Evolutionary conservation across 768 basidiomycete genomes (phyloP).

Genomic region (Amanita pseudoporphyria): DNA sequence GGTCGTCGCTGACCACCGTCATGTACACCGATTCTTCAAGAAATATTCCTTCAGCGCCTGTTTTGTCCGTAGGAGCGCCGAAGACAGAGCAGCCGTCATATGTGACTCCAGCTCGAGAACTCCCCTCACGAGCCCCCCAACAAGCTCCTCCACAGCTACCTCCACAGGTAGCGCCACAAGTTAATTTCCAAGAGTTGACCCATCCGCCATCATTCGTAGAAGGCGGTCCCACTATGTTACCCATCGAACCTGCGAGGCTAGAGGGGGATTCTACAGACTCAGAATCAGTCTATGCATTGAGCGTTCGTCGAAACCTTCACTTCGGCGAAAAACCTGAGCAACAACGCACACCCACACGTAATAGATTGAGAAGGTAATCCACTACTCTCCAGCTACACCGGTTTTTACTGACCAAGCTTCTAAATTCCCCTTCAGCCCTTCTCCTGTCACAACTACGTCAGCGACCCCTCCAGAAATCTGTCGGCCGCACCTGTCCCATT

Average conservation of each 20-base stretch:
- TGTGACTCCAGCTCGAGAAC: too few relatives aligned
- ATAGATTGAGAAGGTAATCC: constrained; percentile 15
- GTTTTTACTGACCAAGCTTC: neutral
- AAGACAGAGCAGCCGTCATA: too few relatives aligned
- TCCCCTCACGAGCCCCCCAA: neutral
- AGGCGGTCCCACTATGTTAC: constrained; percentile 34
- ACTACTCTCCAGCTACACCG: too few relatives aligned
- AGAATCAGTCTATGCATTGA: constrained; percentile 24
- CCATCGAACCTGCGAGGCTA: constrained; percentile 56
- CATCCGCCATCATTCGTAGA: constrained; percentile 25
- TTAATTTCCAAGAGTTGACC: constrained; percentile 19
- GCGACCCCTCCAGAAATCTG: constrained; percentile 52
- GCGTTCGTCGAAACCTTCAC: constrained; percentile 16
- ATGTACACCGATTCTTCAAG: too few relatives aligned
- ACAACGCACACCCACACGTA: constrained; percentile 18
- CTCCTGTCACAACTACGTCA: constrained; percentile 64
- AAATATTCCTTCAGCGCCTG: too few relatives aligned
- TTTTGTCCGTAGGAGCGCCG: too few relatives aligned
- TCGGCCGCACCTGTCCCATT: too few relatives aligned
- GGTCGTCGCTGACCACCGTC: too few relatives aligned
- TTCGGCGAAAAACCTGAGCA: constrained; percentile 1
- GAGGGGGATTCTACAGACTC: too few relatives aligned
- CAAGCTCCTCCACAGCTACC: neutral
- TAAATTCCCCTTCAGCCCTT: constrained; percentile 21
- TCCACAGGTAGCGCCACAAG: constrained; percentile 6